phyloP scores from a whole-genome alignment of 257 asterid genomes.

The Penstemon davidsonii region DNA sequence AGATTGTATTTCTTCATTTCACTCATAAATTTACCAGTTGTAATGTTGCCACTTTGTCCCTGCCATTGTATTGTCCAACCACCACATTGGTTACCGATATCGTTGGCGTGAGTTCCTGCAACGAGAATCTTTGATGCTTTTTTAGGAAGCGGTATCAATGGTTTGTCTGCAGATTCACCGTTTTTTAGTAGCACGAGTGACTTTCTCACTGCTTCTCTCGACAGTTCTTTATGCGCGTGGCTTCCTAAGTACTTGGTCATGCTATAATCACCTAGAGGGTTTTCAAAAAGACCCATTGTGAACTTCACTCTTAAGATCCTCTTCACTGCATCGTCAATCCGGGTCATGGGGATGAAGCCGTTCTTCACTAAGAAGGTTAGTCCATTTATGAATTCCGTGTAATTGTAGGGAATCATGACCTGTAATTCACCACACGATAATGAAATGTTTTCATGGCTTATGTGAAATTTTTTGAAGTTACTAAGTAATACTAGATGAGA shows the following conservation, averaged over 20 bases:
- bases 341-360: conserved; percentile 32
- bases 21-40: conserved; percentile 31
- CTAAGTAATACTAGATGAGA: not conserved
- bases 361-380: conserved; percentile 38
- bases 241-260: conserved; percentile 41
- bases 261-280: conserved; percentile 44
- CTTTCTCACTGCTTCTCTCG: conserved; percentile 55
- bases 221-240: conserved; percentile 42
- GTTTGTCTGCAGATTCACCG: conserved; percentile 33
- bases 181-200: conserved; percentile 47
- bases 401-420: conserved; percentile 50
- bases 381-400: conserved; percentile 43
- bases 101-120: conserved; percentile 45
- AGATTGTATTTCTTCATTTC: not conserved
- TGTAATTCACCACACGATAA: conserved; percentile 18
- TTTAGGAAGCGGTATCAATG: conserved; percentile 45
- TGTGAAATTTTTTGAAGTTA: not conserved
- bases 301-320: conserved; percentile 53
- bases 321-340: conserved; percentile 51
- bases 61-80: conserved; percentile 60
- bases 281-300: conserved; percentile 48
- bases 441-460: not conserved
- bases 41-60: conserved; percentile 40
- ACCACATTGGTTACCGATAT: conserved; percentile 51
- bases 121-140: conserved; percentile 39